Percentiles rank a stretch among this genome's conserved stretches.
phyloP scores from a whole-genome alignment of 768 basidiomycete species.

The Trametes punicea region DNA sequence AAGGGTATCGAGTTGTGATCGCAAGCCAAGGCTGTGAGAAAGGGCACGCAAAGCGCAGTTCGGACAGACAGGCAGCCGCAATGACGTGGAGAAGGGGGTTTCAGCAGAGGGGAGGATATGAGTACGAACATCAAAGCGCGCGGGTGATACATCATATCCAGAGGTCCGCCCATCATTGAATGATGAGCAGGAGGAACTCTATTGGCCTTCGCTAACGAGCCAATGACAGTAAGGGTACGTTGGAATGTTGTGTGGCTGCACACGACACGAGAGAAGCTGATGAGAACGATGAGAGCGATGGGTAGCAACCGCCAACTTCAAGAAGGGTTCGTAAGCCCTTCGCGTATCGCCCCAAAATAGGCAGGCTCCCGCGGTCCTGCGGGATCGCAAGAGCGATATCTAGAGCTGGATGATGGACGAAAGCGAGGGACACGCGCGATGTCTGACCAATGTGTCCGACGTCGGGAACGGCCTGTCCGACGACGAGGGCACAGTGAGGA shows the following conservation, averaged over 20 bases:
- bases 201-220: slow-evolving; percentile 1
- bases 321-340: background rate
- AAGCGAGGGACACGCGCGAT: slow-evolving; percentile 7
- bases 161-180: slow-evolving; percentile 4
- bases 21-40: background rate
- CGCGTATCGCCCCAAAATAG: background rate
- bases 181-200: background rate
- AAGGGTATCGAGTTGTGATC: background rate
- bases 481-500: background rate
- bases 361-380: slow-evolving; percentile 1
- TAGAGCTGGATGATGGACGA: slow-evolving; percentile 3
- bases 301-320: slow-evolving; percentile 17
- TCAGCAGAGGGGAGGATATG: background rate
- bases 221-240: background rate
- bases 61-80: background rate
- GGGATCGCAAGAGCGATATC: slow-evolving; percentile 2
- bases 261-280: slow-evolving; percentile 20
- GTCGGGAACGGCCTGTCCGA: background rate
- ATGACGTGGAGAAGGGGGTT: background rate
- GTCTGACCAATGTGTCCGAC: background rate
- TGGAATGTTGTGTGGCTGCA: slow-evolving; percentile 4
- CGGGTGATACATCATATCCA: slow-evolving; percentile 7
- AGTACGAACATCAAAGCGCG: background rate
- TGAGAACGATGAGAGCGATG: slow-evolving; percentile 14
- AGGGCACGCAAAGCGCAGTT: background rate